Evolutionary conservation across 306 rosid genomes (phyloP).

Genomic region (Casuarina equisetifolia): DNA sequence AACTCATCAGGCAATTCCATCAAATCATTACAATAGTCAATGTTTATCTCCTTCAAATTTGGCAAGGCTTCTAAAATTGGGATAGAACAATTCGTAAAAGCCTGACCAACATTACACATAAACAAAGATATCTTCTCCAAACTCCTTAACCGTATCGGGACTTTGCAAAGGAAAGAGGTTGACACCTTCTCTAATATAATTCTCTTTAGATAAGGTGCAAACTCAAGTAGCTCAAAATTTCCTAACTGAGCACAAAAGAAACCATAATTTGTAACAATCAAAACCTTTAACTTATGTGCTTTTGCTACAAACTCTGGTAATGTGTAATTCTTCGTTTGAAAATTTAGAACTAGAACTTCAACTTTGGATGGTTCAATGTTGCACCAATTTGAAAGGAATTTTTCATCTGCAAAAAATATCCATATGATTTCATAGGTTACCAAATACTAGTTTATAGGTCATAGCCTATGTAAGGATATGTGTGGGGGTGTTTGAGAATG

Average conservation of each 20-base stretch:
- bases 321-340: slow-evolving; percentile 35
- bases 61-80: slow-evolving; percentile 27
- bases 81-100: slow-evolving; percentile 25
- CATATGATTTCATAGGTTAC: neutral
- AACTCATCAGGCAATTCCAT: slow-evolving; percentile 24
- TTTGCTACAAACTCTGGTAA: slow-evolving; percentile 45
- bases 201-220: slow-evolving; percentile 43
- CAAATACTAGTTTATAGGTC: neutral
- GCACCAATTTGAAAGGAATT: slow-evolving; percentile 45
- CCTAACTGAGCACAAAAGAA: slow-evolving; percentile 30
- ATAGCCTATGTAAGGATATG: neutral
- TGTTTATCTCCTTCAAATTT: slow-evolving; percentile 32
- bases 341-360: slow-evolving; percentile 61
- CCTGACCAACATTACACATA: slow-evolving; percentile 32
- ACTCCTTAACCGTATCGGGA: slow-evolving; percentile 2
- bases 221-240: slow-evolving; percentile 34
- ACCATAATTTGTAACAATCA: slow-evolving; percentile 45
- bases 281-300: slow-evolving; percentile 49
- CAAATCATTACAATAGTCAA: slow-evolving; percentile 33
- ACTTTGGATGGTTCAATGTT: slow-evolving; percentile 45
- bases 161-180: slow-evolving; percentile 19
- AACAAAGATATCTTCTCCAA: slow-evolving; percentile 33
- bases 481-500: neutral
- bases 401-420: slow-evolving; percentile 49
- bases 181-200: slow-evolving; percentile 47